Base-by-base conservation (phyloP, 2,329 filamentous ascomycete species). In the Sarocladium brachiariae region DNA sequence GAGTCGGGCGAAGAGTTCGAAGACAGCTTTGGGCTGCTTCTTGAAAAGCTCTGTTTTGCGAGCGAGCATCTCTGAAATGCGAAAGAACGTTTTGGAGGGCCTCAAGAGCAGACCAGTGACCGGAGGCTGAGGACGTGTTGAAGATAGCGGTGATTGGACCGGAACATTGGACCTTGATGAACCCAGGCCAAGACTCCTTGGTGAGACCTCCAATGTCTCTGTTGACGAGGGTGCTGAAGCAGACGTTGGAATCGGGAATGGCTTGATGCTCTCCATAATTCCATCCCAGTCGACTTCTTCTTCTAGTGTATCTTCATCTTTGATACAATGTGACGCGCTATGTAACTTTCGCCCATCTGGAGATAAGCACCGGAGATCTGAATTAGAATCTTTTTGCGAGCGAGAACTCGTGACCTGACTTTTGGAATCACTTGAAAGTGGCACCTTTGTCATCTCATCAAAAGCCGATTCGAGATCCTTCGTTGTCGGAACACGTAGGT, bases 1-100 rank as follows among this genome's bases (percentile, higher is more conserved):
- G 2, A 87, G 77, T 23, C 78, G 72, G 3, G 81, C 81, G 58
- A 82, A 88, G 0, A 87, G 64, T 60, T 87, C 83, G 53, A 87
- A 74, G 0, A 76, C 61, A 3, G 69, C 70, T 1, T 66, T 59
- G 18, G 66, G 63, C n/a, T 67, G 61, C 9, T 65, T 56, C 10
- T 56, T 59, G 47, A 59, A 59, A 43, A 65, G 65, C 2, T 58
- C 50, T 1, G 50, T 39, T 49, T 76, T 72, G 38, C 75, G 71
- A 14, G 68, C 68, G 43, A 81, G 66, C 51, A 84, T 75, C 58
- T 86, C 81, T 3, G 77, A 78, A 21, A 85, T 70, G 23, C 81
- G 74, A 56, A 87, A 87, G 59, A 82, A 86, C 0, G 77, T 81
- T 21, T 55, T 61, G 51, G 54, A 55, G 48, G 59, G 58, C n/a